Evolutionary conservation across 352 stramenopile genomes (phyloP).

Genomic region (Phytophthora foliorum): DNA sequence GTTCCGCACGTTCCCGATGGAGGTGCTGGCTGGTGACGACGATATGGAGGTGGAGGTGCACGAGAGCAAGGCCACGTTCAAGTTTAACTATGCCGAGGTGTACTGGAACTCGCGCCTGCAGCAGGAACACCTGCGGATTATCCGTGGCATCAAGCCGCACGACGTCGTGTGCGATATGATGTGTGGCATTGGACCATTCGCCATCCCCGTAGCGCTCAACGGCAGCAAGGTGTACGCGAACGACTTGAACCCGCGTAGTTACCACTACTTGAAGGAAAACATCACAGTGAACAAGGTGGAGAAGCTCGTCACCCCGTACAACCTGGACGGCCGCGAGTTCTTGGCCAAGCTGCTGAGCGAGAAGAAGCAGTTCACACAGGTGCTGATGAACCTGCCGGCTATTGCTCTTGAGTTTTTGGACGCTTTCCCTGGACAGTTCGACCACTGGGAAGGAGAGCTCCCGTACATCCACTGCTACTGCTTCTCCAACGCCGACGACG

Average conservation of each 20-base stretch:
- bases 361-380: slow-evolving; percentile 87
- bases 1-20: slow-evolving; percentile 98
- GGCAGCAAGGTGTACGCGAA: slow-evolving; percentile 93
- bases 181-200: slow-evolving; percentile 97
- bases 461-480: slow-evolving; percentile 96
- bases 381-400: slow-evolving; percentile 98
- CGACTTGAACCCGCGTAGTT: slow-evolving; percentile 94
- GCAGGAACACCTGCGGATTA: slow-evolving; percentile 95
- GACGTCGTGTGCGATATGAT: slow-evolving; percentile 96
- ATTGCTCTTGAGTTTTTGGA: slow-evolving; percentile 95
- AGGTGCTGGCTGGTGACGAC: slow-evolving; percentile 93
- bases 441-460: slow-evolving; percentile 74
- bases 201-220: slow-evolving; percentile 92
- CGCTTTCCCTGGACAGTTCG: slow-evolving; percentile 71
- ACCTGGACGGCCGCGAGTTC: slow-evolving; percentile 95
- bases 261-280: slow-evolving; percentile 94
- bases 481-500: slow-evolving; percentile 91
- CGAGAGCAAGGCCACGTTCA: slow-evolving; percentile 94
- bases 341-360: slow-evolving; percentile 78
- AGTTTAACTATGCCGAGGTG: slow-evolving; percentile 96
- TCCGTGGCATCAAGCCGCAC: slow-evolving; percentile 69
- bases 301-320: slow-evolving; percentile 84
- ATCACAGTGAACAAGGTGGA: slow-evolving; percentile 93
- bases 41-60: slow-evolving; percentile 91
- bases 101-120: slow-evolving; percentile 98